These are phyloP conservation scores for Solanum hybrid DNA, from an alignment of 305 asterid species.

Conservation along the genomic window DNA sequence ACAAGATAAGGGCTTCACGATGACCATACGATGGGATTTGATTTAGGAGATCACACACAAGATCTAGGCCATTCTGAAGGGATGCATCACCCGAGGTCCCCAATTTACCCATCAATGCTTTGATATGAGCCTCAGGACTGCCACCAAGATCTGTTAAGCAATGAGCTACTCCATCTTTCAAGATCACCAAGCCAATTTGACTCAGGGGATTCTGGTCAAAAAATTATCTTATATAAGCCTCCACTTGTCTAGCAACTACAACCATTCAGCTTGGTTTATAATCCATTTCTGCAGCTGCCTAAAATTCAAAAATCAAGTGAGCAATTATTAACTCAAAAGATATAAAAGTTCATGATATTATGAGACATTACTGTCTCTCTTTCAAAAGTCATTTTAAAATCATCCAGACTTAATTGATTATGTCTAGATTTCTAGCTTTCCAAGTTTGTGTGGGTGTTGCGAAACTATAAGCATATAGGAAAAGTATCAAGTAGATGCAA, in stretches of 20 bases:
- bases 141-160: constrained; percentile 89
- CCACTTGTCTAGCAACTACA: constrained; percentile 79
- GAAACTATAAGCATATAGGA: background rate
- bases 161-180: constrained; percentile 83
- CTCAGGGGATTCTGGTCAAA: constrained; percentile 89
- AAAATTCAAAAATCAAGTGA: constrained; percentile 20
- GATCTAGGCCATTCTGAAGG: constrained; percentile 85
- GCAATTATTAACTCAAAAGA: background rate
- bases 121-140: constrained; percentile 90
- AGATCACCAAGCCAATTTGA: constrained; percentile 65
- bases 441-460: background rate
- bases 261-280: constrained; percentile 90
- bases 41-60: constrained; percentile 62
- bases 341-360: background rate
- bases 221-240: constrained; percentile 84
- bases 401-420: background rate
- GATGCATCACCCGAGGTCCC: constrained; percentile 88
- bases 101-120: constrained; percentile 87
- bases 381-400: background rate
- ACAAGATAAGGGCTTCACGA: constrained; percentile 79
- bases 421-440: background rate
- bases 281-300: constrained; percentile 88
- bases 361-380: background rate
- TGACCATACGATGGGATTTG: constrained; percentile 94
- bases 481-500: background rate